A percentile compares a stretch with the other conserved stretches of the same genome.
Evolutionary conservation across 805 yeast genomes (phyloP).

Genomic region (Debaryomyces tyrocola): DNA sequence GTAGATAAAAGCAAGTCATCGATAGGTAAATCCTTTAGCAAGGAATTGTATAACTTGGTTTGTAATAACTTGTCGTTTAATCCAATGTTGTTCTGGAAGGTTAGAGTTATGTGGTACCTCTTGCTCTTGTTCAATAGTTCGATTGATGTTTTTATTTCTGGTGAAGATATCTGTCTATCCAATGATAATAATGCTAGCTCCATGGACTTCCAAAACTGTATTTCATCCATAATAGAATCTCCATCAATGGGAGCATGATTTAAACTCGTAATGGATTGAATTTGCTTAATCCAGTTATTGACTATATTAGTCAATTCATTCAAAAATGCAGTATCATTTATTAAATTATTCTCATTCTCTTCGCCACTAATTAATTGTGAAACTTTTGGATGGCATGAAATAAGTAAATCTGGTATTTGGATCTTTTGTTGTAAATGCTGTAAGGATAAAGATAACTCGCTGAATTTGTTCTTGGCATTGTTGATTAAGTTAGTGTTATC

Average conservation of each 20-base stretch:
- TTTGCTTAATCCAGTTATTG: constrained; percentile 70
- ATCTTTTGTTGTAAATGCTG: constrained; percentile 67
- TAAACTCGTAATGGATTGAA: constrained; percentile 55
- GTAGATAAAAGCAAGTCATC: constrained; percentile 41
- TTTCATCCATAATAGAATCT: constrained; percentile 57
- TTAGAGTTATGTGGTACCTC: constrained; percentile 76
- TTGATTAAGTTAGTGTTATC: constrained; percentile 7
- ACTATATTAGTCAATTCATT: constrained; percentile 71
- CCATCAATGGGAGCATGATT: constrained; percentile 57
- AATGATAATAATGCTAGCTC: constrained; percentile 59
- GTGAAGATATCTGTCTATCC: constrained; percentile 55
- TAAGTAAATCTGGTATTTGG: constrained; percentile 62
- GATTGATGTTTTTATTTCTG: constrained; percentile 56
- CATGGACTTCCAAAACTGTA: constrained; percentile 75
- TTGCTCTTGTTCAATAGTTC: constrained; percentile 66
- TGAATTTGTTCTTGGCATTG: constrained; percentile 58
- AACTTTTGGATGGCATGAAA: constrained; percentile 53
- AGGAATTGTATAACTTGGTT: constrained; percentile 57
- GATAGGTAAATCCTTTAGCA: constrained; percentile 72
- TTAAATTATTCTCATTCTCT: constrained; percentile 34
- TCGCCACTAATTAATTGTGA: constrained; percentile 13
- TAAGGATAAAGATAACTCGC: constrained; percentile 66
- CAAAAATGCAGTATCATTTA: constrained; percentile 54
- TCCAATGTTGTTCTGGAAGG: constrained; percentile 71
- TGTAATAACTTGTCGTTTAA: constrained; percentile 51